Conservation (phyloP, 129 eudicot genomes). For the Pulicaria dysenterica region DNA sequence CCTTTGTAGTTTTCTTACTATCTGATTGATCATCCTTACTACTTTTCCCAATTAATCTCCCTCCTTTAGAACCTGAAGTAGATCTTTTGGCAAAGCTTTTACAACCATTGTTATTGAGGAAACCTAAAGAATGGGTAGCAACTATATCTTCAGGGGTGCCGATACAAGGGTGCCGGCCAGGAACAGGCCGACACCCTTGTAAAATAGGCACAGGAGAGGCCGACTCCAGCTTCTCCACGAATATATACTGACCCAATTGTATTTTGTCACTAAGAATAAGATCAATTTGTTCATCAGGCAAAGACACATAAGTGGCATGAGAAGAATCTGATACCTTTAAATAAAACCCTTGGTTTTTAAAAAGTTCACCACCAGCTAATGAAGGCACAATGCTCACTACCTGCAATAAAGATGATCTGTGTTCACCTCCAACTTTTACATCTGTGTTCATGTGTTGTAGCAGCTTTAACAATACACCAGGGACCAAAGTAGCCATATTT, state of each 20-base stretch:
- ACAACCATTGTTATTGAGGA: conserved; percentile 50
- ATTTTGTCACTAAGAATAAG: conserved; percentile 83
- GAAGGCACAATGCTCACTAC: conserved; percentile 94
- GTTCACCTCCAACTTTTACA: conserved; percentile 86
- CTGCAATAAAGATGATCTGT: conserved; percentile 79
- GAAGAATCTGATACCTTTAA: conserved; percentile 94
- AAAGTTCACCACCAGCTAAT: conserved; percentile 78
- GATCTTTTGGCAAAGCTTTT: conserved; percentile 26
- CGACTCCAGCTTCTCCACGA: conserved; percentile 69
- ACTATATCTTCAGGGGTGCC: conserved; percentile 94
- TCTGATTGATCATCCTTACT: conserved; percentile 44
- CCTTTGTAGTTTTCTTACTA: conserved; percentile 28
- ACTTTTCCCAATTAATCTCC: conserved; percentile 13
- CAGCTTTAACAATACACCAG: conserved; percentile 81
- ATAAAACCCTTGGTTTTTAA: conserved; percentile 84
- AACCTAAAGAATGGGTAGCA: conserved; percentile 77
- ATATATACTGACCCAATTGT: conserved; percentile 81
- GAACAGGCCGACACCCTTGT: conserved; percentile 76
- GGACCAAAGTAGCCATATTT: conserved; percentile 73
- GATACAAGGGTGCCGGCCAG: conserved; percentile 89
- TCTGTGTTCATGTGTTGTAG: conserved; percentile 92
- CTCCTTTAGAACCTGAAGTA: conserved; percentile 18
- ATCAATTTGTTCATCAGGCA: conserved; percentile 84
- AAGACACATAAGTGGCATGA: conserved; percentile 91
- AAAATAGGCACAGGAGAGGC: conserved; percentile 87